Evolutionary conservation across 225 moss, liverwort and hornwort species (phyloP).

Genomic region (Ulota crispa): DNA sequence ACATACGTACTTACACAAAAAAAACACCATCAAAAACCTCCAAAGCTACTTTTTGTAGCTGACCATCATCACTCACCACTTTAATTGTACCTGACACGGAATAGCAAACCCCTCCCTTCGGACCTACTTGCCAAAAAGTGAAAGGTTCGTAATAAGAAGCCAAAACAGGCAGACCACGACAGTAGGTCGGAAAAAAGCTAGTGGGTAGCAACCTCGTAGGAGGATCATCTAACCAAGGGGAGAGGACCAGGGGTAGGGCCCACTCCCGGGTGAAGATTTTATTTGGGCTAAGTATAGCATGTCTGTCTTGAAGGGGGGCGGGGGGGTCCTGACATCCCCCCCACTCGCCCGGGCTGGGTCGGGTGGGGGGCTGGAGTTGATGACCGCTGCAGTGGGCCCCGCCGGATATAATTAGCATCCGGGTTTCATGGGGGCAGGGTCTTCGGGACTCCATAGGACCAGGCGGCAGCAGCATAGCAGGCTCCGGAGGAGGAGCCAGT

Average conservation of each 20-base stretch:
- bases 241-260: neutral
- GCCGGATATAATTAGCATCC: neutral
- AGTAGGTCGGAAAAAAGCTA: neutral
- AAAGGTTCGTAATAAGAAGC: neutral
- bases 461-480: neutral
- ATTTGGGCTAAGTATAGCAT: neutral
- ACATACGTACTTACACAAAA: too few species aligned
- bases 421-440: neutral
- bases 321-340: neutral
- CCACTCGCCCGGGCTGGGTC: neutral
- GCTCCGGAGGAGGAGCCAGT: neutral
- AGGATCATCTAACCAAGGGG: neutral
- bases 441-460: neutral
- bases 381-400: neutral
- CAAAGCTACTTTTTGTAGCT: neutral
- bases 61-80: neutral
- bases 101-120: neutral
- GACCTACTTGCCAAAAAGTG: neutral
- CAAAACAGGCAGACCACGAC: neutral
- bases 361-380: too few species aligned
- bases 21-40: neutral
- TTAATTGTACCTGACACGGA: slow-evolving; percentile 22
- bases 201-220: neutral
- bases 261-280: neutral
- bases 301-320: neutral